A percentile compares a stretch with the other conserved stretches of the same genome.
Evolutionary conservation across 116 monocot genomes (phyloP).

Genomic region (Papilionanthe hybrid): DNA sequence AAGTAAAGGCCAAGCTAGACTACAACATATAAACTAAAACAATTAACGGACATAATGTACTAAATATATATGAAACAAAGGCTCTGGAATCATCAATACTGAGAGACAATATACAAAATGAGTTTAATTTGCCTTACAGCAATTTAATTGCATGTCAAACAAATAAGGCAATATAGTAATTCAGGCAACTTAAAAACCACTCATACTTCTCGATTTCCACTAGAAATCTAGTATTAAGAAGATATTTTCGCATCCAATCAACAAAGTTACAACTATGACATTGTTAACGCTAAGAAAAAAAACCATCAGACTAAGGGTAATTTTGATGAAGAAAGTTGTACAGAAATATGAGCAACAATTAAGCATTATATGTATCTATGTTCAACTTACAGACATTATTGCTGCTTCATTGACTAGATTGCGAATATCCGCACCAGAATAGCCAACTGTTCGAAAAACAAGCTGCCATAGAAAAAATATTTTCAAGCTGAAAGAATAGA

Average conservation of each 20-base stretch:
- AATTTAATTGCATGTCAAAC: not conserved
- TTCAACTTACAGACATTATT: constrained; percentile 83
- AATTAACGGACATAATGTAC: too few relatives aligned
- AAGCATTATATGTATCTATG: not conserved
- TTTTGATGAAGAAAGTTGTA: not conserved
- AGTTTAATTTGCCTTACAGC: not conserved
- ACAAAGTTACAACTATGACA: not conserved
- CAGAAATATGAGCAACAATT: not conserved
- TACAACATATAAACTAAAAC: too few relatives aligned
- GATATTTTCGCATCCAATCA: not conserved
- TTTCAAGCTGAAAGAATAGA: not conserved
- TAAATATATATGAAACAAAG: too few relatives aligned
- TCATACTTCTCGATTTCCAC: not conserved
- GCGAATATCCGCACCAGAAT: constrained; percentile 86
- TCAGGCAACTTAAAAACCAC: not conserved
- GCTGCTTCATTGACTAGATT: constrained; percentile 94
- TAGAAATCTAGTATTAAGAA: not conserved
- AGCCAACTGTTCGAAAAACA: constrained; percentile 84
- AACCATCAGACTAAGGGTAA: not conserved
- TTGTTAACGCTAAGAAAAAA: not conserved
- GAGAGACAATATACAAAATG: not conserved
- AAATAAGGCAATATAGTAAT: not conserved
- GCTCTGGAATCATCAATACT: too few relatives aligned
- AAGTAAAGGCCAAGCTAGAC: too few relatives aligned
- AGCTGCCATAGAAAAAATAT: constrained; percentile 33